A percentile compares a stretch with the other conserved stretches of the same genome.
Conservation (phyloP, 129 eudicot species). For the Flaveria linearis region DNA sequence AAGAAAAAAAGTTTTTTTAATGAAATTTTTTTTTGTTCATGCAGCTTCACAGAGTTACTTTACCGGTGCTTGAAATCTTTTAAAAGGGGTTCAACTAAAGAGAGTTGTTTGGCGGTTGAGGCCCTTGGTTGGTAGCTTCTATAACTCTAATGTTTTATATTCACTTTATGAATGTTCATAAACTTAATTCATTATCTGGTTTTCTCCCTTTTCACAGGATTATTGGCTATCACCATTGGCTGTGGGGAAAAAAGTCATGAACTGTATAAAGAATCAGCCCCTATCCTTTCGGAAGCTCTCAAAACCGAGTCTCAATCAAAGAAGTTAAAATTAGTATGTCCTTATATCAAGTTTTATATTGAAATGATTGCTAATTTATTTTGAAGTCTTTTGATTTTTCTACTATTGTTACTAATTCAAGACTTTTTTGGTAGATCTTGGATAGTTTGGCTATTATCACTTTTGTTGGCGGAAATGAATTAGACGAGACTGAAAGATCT, state of each 20-base stretch:
- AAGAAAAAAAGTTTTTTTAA: background rate
- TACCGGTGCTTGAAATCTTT: conserved; percentile 48
- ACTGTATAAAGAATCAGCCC: conserved; percentile 45
- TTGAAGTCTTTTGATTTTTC: background rate
- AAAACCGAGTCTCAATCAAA: conserved; percentile 33
- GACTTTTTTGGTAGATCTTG: conserved; percentile 37
- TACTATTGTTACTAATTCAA: conserved; percentile 16
- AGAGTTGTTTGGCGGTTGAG: conserved; percentile 49
- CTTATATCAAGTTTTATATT: background rate
- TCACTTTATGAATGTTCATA: background rate
- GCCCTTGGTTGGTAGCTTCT: conserved; percentile 46
- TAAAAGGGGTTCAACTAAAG: conserved; percentile 50
- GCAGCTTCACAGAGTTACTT: conserved; percentile 54
- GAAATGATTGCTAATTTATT: background rate
- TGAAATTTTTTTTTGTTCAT: conserved; percentile 6
- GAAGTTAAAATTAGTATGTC: conserved; percentile 47
- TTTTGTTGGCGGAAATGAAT: conserved; percentile 49
- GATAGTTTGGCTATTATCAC: conserved; percentile 54
- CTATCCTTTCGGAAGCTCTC: conserved; percentile 56
- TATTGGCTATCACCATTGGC: conserved; percentile 52
- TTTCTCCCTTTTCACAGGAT: conserved; percentile 28
- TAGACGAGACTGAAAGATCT: conserved; percentile 51
- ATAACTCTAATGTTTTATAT: background rate
- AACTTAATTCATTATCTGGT: background rate
- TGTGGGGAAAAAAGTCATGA: conserved; percentile 56